phyloP scores from a whole-genome alignment of 129 eudicot species.

The Centaurea solstitialis region DNA sequence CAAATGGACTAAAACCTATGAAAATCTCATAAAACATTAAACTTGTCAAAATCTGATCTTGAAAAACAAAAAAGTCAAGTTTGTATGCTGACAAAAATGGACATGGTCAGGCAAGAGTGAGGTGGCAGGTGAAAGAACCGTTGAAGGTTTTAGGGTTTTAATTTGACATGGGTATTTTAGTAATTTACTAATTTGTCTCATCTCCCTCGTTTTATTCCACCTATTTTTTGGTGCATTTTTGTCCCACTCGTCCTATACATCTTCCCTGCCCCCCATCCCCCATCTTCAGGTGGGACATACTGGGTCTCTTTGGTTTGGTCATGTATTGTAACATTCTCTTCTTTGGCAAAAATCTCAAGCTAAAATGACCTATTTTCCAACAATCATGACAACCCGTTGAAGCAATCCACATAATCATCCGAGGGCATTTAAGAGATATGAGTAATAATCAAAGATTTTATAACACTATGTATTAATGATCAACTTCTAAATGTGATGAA shows the following conservation, averaged over 20 bases:
- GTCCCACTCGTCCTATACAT: too few relatives aligned
- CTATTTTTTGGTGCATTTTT: neutral
- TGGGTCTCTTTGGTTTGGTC: neutral
- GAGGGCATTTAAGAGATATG: neutral
- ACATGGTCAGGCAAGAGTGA: too few relatives aligned
- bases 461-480: conserved; percentile 2
- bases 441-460: neutral
- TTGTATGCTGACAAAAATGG: too few relatives aligned
- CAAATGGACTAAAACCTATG: neutral
- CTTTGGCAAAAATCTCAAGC: neutral
- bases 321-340: neutral
- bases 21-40: conserved; percentile 1
- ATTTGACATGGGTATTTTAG: neutral
- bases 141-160: neutral
- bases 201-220: neutral
- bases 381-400: neutral
- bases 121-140: neutral
- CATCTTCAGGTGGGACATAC: too few relatives aligned
- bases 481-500: neutral
- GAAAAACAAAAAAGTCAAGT: too few relatives aligned
- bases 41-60: neutral
- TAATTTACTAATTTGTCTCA: neutral
- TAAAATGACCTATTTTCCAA: neutral
- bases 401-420: neutral
- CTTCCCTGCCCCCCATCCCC: too few relatives aligned